phyloP scores from a whole-genome alignment of 371 early-diverging fungal genomes.

The Mucor irregularis region DNA sequence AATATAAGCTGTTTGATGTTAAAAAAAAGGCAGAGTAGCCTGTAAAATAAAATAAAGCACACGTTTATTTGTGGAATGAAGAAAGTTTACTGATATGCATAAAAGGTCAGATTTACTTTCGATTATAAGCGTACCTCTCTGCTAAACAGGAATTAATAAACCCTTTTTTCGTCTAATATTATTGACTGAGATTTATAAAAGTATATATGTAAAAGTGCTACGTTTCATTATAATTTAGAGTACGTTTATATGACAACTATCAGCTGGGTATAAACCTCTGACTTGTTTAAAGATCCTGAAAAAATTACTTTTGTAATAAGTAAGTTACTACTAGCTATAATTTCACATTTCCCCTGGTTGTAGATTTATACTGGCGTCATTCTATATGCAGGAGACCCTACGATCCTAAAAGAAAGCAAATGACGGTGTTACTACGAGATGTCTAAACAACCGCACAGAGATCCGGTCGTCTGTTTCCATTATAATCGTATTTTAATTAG shows the following conservation, averaged over 20 bases:
- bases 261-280: not conserved
- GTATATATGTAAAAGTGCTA: not conserved
- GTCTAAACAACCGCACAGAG: too few species aligned
- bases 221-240: not conserved
- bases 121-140: conserved; percentile 2
- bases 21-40: not conserved
- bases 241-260: not conserved
- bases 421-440: too few species aligned
- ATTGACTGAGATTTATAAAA: not conserved
- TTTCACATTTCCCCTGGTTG: too few species aligned
- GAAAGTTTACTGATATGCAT: conserved; percentile 1
- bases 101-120: conserved; percentile 5
- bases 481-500: too few species aligned
- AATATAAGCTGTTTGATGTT: too few species aligned
- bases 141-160: conserved; percentile 19
- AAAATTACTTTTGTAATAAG: too few species aligned
- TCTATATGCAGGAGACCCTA: too few species aligned
- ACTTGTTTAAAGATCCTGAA: not conserved
- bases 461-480: too few species aligned
- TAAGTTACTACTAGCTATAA: too few species aligned
- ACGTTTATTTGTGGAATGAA: conserved; percentile 20
- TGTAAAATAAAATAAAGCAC: conserved; percentile 3
- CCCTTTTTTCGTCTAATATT: conserved; percentile 8
- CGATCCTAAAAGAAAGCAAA: too few species aligned
- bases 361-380: too few species aligned